Evolutionary conservation across 148 eudicot species (phyloP).

Genomic region (Spergularia marina): DNA sequence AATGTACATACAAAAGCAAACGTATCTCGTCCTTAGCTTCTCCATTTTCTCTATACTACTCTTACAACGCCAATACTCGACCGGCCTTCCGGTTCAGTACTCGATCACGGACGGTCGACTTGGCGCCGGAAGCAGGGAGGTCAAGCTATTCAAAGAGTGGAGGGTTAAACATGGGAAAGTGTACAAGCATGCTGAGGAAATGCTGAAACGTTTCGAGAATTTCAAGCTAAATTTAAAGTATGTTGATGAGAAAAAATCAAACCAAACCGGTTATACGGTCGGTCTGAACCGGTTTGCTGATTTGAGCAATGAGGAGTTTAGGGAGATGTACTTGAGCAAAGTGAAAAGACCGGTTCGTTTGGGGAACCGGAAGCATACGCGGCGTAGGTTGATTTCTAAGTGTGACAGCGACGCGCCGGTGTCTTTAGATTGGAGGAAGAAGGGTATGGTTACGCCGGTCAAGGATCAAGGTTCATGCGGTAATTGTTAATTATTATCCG

Average conservation of each 20-base stretch:
- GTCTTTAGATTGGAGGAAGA: slow-evolving; percentile 62
- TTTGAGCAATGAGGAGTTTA: slow-evolving; percentile 65
- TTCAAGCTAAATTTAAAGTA: slow-evolving; percentile 47
- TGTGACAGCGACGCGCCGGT: slow-evolving; percentile 36
- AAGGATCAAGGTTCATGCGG: slow-evolving; percentile 61
- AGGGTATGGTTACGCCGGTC: slow-evolving; percentile 43
- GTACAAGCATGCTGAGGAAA: slow-evolving; percentile 35
- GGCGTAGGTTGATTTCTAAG: background rate
- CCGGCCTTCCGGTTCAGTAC: slow-evolving; percentile 8
- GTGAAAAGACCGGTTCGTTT: slow-evolving; percentile 27
- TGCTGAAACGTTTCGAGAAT: slow-evolving; percentile 37
- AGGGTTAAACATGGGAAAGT: slow-evolving; percentile 36
- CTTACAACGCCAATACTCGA: background rate
- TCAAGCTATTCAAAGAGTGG: slow-evolving; percentile 36
- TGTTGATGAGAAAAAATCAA: slow-evolving; percentile 35
- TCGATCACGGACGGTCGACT: background rate
- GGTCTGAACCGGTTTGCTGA: slow-evolving; percentile 74
- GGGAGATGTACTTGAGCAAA: slow-evolving; percentile 32
- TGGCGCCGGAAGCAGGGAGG: background rate
- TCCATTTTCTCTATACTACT: background rate
- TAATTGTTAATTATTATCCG: slow-evolving; percentile 20
- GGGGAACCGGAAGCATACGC: slow-evolving; percentile 14
- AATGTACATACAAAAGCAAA: no score
- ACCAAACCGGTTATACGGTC: slow-evolving; percentile 34
- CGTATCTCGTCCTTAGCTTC: background rate